A percentile compares a stretch with the other conserved stretches of the same genome.
Conservation (phyloP, 73 alveolate species). For the Effrenium voratum region DNA sequence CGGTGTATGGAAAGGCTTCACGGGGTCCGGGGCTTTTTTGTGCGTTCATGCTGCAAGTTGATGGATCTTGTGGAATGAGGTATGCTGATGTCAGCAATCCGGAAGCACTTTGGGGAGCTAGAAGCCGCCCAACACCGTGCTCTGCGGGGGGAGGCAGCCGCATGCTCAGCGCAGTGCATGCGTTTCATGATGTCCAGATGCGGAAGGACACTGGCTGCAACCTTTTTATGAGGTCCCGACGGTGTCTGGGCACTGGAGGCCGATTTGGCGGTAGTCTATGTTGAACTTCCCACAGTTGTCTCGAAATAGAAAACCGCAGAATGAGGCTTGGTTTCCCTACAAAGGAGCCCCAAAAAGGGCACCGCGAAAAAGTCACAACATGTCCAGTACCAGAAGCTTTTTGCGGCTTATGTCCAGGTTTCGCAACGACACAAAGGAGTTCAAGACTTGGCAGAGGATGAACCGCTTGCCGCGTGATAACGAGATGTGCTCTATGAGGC, state of each 20-base stretch:
- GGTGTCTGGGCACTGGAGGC: slow-evolving; percentile 79
- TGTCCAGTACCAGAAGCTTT: not conserved
- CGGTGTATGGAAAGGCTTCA: slow-evolving; percentile 8
- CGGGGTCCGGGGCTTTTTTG: not conserved
- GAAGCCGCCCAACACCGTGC: slow-evolving; percentile 55
- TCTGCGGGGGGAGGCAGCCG: slow-evolving; percentile 20
- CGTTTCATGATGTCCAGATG: too few relatives aligned
- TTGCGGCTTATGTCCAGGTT: slow-evolving; percentile 11
- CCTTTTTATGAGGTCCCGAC: slow-evolving; percentile 3
- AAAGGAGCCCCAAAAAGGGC: too few relatives aligned
- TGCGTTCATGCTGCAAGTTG: not conserved
- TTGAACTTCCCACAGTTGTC: too few relatives aligned
- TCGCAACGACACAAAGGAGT: slow-evolving; percentile 75
- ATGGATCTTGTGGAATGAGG: not conserved
- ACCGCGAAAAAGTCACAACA: too few relatives aligned
- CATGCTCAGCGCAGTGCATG: too few relatives aligned
- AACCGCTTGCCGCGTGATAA: slow-evolving; percentile 69
- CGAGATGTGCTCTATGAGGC: slow-evolving; percentile 88
- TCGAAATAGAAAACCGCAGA: too few relatives aligned
- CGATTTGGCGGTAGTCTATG: not conserved
- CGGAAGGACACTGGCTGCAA: too few relatives aligned
- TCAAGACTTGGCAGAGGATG: slow-evolving; percentile 49
- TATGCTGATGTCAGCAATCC: slow-evolving; percentile 21
- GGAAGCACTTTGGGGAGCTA: slow-evolving; percentile 23
- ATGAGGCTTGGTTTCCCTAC: too few relatives aligned